Percentiles rank a stretch among this genome's conserved stretches.
Evolutionary conservation across 345 rosid species (phyloP).

Genomic region (Eucalyptus marginata): DNA sequence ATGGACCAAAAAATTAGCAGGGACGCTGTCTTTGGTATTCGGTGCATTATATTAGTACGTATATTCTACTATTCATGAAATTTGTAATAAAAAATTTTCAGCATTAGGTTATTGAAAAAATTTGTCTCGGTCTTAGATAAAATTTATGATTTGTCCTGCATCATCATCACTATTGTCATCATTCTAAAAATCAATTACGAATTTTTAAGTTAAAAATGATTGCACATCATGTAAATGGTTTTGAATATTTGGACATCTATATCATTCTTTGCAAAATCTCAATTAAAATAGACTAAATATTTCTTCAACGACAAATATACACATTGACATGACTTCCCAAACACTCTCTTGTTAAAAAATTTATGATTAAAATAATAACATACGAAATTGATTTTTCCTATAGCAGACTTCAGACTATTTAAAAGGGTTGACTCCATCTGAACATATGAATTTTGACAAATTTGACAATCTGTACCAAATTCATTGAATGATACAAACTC

Average conservation of each 20-base stretch:
- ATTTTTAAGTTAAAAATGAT: background rate
- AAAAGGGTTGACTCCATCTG: background rate
- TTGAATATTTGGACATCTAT: background rate
- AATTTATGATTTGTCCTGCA: background rate
- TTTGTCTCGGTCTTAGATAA: background rate
- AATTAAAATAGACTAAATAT: background rate
- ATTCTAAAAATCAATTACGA: background rate
- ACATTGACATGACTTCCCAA: background rate
- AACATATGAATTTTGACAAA: background rate
- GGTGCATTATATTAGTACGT: background rate
- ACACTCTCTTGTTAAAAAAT: background rate
- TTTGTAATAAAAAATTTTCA: background rate
- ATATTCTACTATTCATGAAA: background rate
- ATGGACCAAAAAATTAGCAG: background rate
- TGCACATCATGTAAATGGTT: background rate
- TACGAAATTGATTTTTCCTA: background rate
- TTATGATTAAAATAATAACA: background rate
- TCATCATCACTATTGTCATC: background rate
- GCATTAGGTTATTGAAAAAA: background rate
- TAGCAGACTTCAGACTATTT: rapidly evolving
- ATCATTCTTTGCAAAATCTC: background rate
- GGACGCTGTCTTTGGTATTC: background rate
- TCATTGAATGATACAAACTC: background rate
- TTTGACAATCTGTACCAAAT: background rate
- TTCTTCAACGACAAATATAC: background rate